A percentile compares a stretch with the other conserved stretches of the same genome.
Conservation (phyloP, 768 basidiomycete genomes). For the Boletus pseudopeckii region DNA sequence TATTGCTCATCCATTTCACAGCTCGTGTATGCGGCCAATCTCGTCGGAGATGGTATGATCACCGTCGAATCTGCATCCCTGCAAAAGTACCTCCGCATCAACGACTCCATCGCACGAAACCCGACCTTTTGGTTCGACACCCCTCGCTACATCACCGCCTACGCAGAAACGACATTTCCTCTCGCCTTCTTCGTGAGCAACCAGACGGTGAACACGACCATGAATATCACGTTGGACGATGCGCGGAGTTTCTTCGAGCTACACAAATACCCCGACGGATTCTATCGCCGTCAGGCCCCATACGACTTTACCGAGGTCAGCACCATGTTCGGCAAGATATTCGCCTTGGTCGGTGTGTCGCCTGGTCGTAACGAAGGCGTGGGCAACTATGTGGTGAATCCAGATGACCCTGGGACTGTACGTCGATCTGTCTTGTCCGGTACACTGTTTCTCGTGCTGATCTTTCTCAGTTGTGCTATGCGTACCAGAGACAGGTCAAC, state of each 20-base stretch:
- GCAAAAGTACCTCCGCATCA: conserved; percentile 20
- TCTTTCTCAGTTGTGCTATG: conserved; percentile 11
- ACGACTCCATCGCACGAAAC: conserved; percentile 23
- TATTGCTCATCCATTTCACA: neutral
- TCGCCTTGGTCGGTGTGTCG: neutral
- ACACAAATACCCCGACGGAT: conserved; percentile 17
- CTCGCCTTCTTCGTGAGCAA: conserved; percentile 23
- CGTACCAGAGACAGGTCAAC: conserved; percentile 18
- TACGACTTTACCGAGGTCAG: conserved; percentile 4
- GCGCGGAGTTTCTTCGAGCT: conserved; percentile 18
- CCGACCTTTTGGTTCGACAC: conserved; percentile 22
- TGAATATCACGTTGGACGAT: conserved; percentile 8
- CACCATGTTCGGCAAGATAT: neutral
- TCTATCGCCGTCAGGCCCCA: conserved; percentile 16
- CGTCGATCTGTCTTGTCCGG: neutral
- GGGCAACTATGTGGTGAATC: conserved; percentile 15
- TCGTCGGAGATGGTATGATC: conserved; percentile 16
- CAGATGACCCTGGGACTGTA: conserved; percentile 11
- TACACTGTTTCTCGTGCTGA: neutral
- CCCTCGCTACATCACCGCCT: conserved; percentile 18
- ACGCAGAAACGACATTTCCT: conserved; percentile 23
- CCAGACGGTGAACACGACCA: conserved; percentile 8
- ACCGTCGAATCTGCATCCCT: conserved; percentile 20
- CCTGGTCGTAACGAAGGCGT: conserved; percentile 18
- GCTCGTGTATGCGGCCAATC: conserved; percentile 15